These are phyloP conservation scores for Tripidium arundinaceum DNA, from an alignment of 202 grass and related monocot species.

Conservation along the genomic window DNA sequence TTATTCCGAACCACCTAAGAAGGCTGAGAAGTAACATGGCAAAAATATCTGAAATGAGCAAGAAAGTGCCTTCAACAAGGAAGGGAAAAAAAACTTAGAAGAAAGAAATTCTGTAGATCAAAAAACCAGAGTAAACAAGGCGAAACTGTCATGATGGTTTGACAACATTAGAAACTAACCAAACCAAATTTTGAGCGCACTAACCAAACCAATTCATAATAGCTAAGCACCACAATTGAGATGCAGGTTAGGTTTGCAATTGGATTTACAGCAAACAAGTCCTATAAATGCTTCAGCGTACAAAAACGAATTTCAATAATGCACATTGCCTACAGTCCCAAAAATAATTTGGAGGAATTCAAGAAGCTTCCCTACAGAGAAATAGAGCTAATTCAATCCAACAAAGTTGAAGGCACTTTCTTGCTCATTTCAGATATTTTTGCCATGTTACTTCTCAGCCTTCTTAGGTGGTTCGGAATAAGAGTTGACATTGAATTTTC, in stretches of 20 bases:
- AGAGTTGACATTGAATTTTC: conserved; percentile 8
- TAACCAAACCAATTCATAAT: not conserved
- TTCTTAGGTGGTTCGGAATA: not conserved
- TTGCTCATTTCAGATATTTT: too few relatives aligned
- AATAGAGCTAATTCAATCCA: not conserved
- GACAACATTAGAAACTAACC: not conserved
- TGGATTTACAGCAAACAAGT: not conserved
- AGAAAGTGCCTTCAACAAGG: too few relatives aligned
- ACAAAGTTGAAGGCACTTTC: not conserved
- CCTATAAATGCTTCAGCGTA: not conserved
- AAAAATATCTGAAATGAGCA: not conserved
- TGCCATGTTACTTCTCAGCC: not conserved
- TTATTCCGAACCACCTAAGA: not conserved
- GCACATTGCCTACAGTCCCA: not conserved
- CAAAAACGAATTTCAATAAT: not conserved
- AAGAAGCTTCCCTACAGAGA: not conserved
- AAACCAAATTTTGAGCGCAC: too few relatives aligned
- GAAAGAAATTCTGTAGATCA: not conserved
- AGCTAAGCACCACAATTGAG: not conserved
- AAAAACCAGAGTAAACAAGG: not conserved
- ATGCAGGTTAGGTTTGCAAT: not conserved
- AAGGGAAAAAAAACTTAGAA: not conserved
- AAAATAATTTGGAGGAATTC: not conserved
- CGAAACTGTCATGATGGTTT: not conserved
- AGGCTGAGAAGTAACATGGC: not conserved